Evolutionary conservation across 2,329 filamentous ascomycete species (phyloP).

Genomic region (Phoma sp.): DNA sequence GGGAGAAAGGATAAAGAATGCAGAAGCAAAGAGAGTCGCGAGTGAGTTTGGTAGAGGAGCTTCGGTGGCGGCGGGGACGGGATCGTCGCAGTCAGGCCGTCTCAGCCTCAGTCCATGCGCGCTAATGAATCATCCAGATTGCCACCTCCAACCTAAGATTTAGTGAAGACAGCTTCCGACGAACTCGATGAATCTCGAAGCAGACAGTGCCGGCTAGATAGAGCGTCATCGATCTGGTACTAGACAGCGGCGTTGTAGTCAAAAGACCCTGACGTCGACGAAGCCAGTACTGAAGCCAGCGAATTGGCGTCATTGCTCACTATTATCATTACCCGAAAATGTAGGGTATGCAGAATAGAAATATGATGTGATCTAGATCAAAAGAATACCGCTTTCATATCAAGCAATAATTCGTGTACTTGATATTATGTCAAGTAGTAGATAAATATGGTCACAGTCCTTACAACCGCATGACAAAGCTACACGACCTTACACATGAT

Average conservation of each 20-base stretch:
- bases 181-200: background rate
- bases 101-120: conserved; percentile 1
- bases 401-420: too few relatives aligned
- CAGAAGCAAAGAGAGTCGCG: conserved; percentile 2
- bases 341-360: too few relatives aligned
- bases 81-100: conserved; percentile 6
- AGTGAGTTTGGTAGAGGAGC: conserved; percentile 7
- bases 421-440: too few relatives aligned
- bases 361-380: too few relatives aligned
- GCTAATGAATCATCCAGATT: conserved; percentile 8
- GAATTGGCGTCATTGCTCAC: conserved; percentile 8
- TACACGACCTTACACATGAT: too few relatives aligned
- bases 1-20: conserved; percentile 10
- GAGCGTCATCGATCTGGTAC: conserved; percentile 5
- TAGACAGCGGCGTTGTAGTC: background rate
- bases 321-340: background rate
- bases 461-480: too few relatives aligned
- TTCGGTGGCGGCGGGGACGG: conserved; percentile 18
- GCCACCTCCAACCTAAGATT: conserved; percentile 10
- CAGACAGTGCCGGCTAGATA: background rate
- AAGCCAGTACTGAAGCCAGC: background rate
- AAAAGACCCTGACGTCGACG: conserved; percentile 7
- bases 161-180: background rate
- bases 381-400: too few relatives aligned
- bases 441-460: too few relatives aligned